Conservation (phyloP, 371 early-diverging fungal genomes). For the Haplosporangium sp. region DNA sequence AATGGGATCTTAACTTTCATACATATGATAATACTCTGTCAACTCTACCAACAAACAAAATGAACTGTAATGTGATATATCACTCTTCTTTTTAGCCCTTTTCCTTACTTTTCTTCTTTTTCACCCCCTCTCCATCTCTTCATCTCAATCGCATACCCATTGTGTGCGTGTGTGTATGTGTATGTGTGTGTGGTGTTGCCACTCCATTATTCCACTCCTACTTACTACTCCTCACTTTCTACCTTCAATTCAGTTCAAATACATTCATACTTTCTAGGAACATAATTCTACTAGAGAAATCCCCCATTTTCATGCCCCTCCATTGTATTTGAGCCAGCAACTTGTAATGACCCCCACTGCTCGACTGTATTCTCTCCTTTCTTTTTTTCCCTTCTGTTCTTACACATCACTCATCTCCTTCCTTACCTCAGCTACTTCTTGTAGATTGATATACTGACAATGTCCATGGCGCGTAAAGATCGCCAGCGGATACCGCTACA, state of each 20-base stretch:
- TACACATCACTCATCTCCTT: slow-evolving; percentile 2
- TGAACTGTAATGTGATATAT: too few species aligned
- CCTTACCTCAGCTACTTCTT: not conserved
- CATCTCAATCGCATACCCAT: not conserved
- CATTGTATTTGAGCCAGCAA: not conserved
- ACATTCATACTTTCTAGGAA: too few species aligned
- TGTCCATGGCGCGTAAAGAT: slow-evolving; percentile 16
- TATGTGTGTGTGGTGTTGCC: too few species aligned
- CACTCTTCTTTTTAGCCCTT: too few species aligned
- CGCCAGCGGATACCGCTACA: slow-evolving; percentile 35
- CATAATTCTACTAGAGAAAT: too few species aligned
- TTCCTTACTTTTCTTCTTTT: not conserved
- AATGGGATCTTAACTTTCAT: too few species aligned
- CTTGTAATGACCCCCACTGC: not conserved
- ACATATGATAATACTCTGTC: not conserved
- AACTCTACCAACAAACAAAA: too few species aligned
- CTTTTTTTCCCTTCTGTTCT: not conserved
- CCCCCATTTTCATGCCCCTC: slow-evolving; percentile 1
- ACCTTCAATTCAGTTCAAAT: not conserved
- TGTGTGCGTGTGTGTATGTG: too few species aligned
- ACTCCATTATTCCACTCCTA: not conserved
- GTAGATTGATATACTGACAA: not conserved
- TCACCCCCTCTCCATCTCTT: not conserved
- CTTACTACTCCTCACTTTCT: not conserved
- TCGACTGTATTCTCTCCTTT: not conserved